phyloP scores from a whole-genome alignment of 345 rosid species.

The Boechera divaricarpa region DNA sequence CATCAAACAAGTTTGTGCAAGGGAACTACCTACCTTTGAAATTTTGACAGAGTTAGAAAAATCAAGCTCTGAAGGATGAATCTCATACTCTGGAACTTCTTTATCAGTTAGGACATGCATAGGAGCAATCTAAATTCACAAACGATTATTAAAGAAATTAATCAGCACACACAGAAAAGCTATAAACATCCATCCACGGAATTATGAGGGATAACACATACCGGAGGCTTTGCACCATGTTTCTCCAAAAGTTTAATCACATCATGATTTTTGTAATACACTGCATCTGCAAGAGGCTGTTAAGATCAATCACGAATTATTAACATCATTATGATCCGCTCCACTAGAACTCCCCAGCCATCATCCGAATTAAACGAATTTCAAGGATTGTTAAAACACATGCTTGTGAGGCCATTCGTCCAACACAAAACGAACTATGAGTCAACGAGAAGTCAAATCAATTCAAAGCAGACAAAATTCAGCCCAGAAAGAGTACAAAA shows the following conservation, averaged over 20 bases:
- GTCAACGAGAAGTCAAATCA: slow-evolving; percentile 32
- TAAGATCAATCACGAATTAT: slow-evolving; percentile 38
- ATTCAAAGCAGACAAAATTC: not conserved
- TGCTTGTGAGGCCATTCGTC: slow-evolving; percentile 25
- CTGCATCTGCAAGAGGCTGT: slow-evolving; percentile 91
- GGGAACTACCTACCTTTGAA: slow-evolving; percentile 60
- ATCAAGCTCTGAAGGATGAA: slow-evolving; percentile 75
- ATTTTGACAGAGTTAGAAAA: slow-evolving; percentile 70
- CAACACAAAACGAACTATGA: slow-evolving; percentile 37
- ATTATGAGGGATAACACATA: slow-evolving; percentile 36
- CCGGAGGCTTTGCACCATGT: slow-evolving; percentile 75
- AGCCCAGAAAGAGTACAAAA: not conserved
- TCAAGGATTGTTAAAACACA: not conserved
- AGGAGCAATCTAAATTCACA: slow-evolving; percentile 63
- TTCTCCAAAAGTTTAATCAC: slow-evolving; percentile 80
- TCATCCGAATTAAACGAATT: not conserved
- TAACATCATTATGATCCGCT: slow-evolving; percentile 26
- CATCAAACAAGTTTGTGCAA: slow-evolving; percentile 8
- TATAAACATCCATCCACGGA: slow-evolving; percentile 3
- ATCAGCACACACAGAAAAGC: slow-evolving; percentile 15
- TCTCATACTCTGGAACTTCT: slow-evolving; percentile 89
- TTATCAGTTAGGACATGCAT: slow-evolving; percentile 72
- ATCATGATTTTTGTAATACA: slow-evolving; percentile 69
- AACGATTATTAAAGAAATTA: not conserved
- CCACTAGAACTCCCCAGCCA: not conserved